phyloP scores from a whole-genome alignment of 2,329 filamentous ascomycete genomes.

The Rhynchosporium graminicola region DNA sequence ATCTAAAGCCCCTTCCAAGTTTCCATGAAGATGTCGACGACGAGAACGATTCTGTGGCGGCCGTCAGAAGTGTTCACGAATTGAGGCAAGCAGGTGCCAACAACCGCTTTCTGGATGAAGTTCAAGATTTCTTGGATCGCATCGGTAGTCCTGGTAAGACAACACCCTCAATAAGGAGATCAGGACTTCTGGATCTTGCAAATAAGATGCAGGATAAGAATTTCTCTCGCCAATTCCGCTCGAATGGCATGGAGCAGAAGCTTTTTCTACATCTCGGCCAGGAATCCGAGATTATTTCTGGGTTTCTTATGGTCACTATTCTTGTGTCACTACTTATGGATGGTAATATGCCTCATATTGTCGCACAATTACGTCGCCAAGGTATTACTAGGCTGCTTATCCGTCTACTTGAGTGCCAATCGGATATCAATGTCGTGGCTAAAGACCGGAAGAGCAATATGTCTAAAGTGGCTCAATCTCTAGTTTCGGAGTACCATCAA shows the following conservation, averaged over 20 bases:
- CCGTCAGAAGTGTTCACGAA: slow-evolving; percentile 65
- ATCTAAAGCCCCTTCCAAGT: slow-evolving; percentile 33
- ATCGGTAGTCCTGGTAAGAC: slow-evolving; percentile 54
- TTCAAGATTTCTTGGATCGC: slow-evolving; percentile 63
- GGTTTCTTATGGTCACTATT: slow-evolving; percentile 65
- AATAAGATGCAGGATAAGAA: slow-evolving; percentile 60
- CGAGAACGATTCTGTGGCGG: slow-evolving; percentile 37
- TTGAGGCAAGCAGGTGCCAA: slow-evolving; percentile 66
- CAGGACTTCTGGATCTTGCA: slow-evolving; percentile 60
- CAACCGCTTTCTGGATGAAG: slow-evolving; percentile 64
- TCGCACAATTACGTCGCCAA: slow-evolving; percentile 57
- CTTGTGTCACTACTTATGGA: slow-evolving; percentile 62
- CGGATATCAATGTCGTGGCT: slow-evolving; percentile 61
- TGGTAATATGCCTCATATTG: slow-evolving; percentile 59
- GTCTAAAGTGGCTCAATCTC: slow-evolving; percentile 62
- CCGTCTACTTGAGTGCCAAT: slow-evolving; percentile 52
- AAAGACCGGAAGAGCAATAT: slow-evolving; percentile 68
- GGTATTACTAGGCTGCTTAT: slow-evolving; percentile 57
- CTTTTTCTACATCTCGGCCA: slow-evolving; percentile 63
- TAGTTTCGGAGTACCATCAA: slow-evolving; percentile 56
- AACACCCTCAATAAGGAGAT: slow-evolving; percentile 54
- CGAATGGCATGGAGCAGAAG: slow-evolving; percentile 69
- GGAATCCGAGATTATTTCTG: slow-evolving; percentile 61
- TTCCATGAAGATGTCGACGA: slow-evolving; percentile 38
- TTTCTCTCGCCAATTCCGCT: slow-evolving; percentile 70